Evolutionary conservation across 148 eudicot species (phyloP), one percentile per base, ranked within the genome.

Genomic region (Vaccinium darrowii): DNA sequence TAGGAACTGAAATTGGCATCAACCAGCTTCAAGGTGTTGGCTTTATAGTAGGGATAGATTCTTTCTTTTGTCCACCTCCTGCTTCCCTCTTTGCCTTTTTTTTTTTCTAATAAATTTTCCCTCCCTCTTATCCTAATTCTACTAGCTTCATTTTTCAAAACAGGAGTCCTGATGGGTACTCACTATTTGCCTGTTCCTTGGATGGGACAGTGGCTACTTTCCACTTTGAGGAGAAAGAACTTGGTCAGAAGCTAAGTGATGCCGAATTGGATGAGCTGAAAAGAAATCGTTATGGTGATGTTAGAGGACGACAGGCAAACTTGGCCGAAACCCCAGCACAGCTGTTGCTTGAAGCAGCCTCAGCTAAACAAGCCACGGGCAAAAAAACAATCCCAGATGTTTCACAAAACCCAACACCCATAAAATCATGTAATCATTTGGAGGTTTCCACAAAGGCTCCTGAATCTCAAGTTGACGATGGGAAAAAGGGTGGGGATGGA

Each of bases 121-220:
- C 63, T 63, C 81, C 63, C 25, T 23, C 3, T 75, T 56, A 50
- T 78, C 63, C 39, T 47, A 49, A 33, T 85, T 57, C 82, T 72
- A 63, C 49, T 33, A 82, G 36, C 47, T 36, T 72, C 10, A 25
- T 33, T 72, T 72, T 30, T 72, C 76, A 36, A 75, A 86, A 82
- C 90, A 97, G 99, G 99, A 97, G 98, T 84, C 99, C 99, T 87
- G 99, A 97, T 85, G 98, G 99, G 19, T 97, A 95, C 88, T 93
- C 99, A 15, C 89, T 97, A 43, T 95, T 97, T 89, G 99, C 98
- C 60, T 94, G 99, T 82, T 97, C 99, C 71, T 91, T 97, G 90
- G 98, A 97, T 85, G 99, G 99, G 54, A 91, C 98, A 13, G 93
- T 95, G 80, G 95, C 98, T 57, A 92, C 98, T 80, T 97, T 97